A percentile compares a stretch with the other conserved stretches of the same genome.
These are phyloP conservation scores for Xylaria telfairii DNA, from an alignment of 495 filamentous ascomycete genomes.

Conservation along the genomic window DNA sequence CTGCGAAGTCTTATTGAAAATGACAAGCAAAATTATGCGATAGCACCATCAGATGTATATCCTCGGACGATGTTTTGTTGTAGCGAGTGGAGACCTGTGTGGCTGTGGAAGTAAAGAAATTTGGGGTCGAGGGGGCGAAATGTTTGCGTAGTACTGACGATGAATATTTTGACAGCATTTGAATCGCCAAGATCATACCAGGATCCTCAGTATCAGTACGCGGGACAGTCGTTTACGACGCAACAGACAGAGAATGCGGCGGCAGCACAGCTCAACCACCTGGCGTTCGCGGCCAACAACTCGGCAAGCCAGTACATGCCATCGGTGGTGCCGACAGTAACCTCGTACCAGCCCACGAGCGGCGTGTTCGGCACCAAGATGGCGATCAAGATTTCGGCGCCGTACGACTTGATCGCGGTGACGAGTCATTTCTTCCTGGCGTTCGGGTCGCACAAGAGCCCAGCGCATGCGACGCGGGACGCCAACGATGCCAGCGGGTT, in stretches of 20 bases:
- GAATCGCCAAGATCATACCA: conserved; percentile 49
- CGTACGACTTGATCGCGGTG: conserved; percentile 68
- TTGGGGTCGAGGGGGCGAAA: not conserved
- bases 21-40: not conserved
- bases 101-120: not conserved
- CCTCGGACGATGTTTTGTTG: conserved; percentile 46
- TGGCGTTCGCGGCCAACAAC: conserved; percentile 60
- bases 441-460: conserved; percentile 75
- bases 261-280: conserved; percentile 56
- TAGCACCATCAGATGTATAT: not conserved
- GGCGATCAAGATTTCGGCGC: conserved; percentile 72
- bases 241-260: conserved; percentile 54
- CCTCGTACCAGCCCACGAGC: conserved; percentile 68
- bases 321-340: conserved; percentile 60
- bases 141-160: not conserved
- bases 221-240: conserved; percentile 46
- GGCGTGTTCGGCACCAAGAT: conserved; percentile 74
- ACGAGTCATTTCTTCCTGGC: conserved; percentile 68
- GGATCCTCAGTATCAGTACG: conserved; percentile 54
- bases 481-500: conserved; percentile 63
- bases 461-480: conserved; percentile 66
- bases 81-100: not conserved
- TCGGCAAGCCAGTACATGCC: conserved; percentile 58
- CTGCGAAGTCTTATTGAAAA: not conserved
- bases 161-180: conserved; percentile 47